Evolutionary conservation across 305 asterid species (phyloP), one percentile per base, ranked within the genome.

Genomic region (Fraxinus platypoda): DNA sequence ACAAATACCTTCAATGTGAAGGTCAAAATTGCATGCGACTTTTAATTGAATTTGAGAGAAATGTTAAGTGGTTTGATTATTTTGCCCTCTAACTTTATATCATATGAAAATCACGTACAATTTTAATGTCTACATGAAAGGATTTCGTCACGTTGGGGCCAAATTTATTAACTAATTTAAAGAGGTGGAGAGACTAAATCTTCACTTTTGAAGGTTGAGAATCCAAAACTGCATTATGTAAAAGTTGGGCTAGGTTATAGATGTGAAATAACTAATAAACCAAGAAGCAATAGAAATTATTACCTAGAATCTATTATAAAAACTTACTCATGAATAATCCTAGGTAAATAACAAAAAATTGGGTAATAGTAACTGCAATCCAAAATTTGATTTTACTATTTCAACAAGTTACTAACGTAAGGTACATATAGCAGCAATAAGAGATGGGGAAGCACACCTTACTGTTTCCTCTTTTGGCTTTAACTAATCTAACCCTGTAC

Each of bases 401-500:
- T 62, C 33, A 64, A 23, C 17, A 23, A 64, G 66, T 54, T 19
- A n/a, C 12, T 25, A 64, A 25, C 30, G 33, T 8, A 64, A 64
- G 33, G 30, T 64, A 64, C 6, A 64, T 8, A 54, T n/a, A n/a
- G 66, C 26, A 8, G 33, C 72, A 23, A 62, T 11, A 64, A 64
- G 30, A 64, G 34, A 64, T 9, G 30, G 17, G 72, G 13, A 64
- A 64, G 72, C 72, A 25, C n/a, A 64, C 30, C 72, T 21, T 21
- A 3, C 19, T 66, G 74, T 66, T 11, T 66, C 1, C 35, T 26
- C 74, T 25, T 66, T 66, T 26, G 74, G 74, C 74, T 66, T 26
- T 28, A 66, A 66, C 74, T 66, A 26, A 66, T 66, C 74, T 66
- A 66, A 25, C 74, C 75, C 43, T 31, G 75, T 71, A 71, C 75